Base-by-base conservation (phyloP, 345 rosid genomes). In the Sisymbrium altissimum region DNA sequence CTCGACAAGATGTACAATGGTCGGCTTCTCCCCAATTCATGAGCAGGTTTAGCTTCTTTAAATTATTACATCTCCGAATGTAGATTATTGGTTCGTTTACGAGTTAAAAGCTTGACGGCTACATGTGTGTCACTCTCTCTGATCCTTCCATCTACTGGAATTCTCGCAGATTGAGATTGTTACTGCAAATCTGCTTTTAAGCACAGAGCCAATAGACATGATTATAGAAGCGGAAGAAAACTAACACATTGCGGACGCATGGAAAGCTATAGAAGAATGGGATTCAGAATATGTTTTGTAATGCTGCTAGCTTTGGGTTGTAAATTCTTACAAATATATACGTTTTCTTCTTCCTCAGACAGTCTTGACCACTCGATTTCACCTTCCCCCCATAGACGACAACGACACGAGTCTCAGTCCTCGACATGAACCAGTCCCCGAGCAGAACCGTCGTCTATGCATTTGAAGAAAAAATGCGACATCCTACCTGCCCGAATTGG, bases 1-100 rank as follows among this genome's bases (percentile, higher is more conserved):
- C 98, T 89, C 11, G 94, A 91, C 65, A 93, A 93, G 87, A 91
- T 93, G 98, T 88, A 88, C 74, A 91, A 91, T 52, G 98, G 94
- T 56, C 91, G 94, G 66, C 70, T 93, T 57, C 81, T 91, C 54
- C 97, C 98, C 23, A 64, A 74, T 70, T 91, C 92, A 66, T 88
- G 83, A 84, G 86, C 79, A 65, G 33, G 67, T 67, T 5, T 18
- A 29, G 1, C 53, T 66, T 11, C 44, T 7, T 33, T 64, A 0
- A 43, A 2, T 5, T 3, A 14, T 27, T 53, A 14, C 32, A 60
- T 39, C 38, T 23, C 4, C 75, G 48, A 14, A 23, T 48, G 14
- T 18, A 48, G n/a, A 46, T 9, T 39, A 17, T 27, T 55, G 63
- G 13, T n/a, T 4, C 9, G 12, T 9, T 29, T 38, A 61, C n/a